phyloP scores from a whole-genome alignment of 257 asterid species.

The Nicotiana noctiflora region DNA sequence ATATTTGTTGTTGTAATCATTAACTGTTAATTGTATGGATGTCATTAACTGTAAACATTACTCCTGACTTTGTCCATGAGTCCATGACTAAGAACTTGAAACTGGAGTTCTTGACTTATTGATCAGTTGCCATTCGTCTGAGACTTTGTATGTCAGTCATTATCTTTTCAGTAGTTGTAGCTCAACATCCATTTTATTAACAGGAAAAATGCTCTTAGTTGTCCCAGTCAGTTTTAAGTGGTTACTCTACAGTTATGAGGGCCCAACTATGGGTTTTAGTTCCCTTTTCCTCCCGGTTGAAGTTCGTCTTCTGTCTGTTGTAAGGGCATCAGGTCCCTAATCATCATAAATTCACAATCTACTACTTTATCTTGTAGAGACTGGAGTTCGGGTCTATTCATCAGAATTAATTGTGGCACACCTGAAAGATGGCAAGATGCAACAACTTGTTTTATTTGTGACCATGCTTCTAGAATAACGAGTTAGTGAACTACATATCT shows the following conservation, averaged over 20 bases:
- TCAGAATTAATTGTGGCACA: neutral
- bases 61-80: neutral
- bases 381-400: neutral
- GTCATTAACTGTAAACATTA: neutral
- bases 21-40: neutral
- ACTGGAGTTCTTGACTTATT: neutral
- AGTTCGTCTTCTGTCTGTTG: neutral
- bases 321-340: neutral
- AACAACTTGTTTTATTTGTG: neutral
- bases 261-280: neutral
- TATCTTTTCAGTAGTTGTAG: neutral
- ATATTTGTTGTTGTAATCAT: neutral
- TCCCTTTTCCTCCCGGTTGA: neutral
- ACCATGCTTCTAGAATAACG: conserved; percentile 4
- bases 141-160: neutral
- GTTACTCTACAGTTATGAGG: neutral
- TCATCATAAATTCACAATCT: neutral
- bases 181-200: neutral
- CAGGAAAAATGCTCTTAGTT: neutral
- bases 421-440: conserved; percentile 5
- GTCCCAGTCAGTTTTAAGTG: neutral
- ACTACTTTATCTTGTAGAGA: neutral
- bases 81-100: neutral
- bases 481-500: neutral
- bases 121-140: neutral